phyloP scores from a whole-genome alignment of 768 basidiomycete species.

The Termitomyces sp. region DNA sequence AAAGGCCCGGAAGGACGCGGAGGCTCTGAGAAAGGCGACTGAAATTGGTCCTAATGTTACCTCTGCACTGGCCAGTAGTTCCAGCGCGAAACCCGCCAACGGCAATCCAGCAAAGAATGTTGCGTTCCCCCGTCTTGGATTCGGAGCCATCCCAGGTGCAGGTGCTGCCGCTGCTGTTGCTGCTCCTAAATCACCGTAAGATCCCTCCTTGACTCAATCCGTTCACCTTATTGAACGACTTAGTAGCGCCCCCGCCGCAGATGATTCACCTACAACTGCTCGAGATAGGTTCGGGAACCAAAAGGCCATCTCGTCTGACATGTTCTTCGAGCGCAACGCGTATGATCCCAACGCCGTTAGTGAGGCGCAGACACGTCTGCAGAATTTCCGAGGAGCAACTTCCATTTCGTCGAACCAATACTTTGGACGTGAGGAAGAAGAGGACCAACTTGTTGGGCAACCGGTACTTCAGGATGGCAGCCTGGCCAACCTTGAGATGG shows the following conservation, averaged over 20 bases:
- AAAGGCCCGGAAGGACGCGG: constrained; percentile 58
- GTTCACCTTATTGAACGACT: background rate
- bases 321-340: constrained; percentile 88
- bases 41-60: constrained; percentile 33
- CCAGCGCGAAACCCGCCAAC: constrained; percentile 13
- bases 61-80: constrained; percentile 17
- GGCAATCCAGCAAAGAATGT: constrained; percentile 22
- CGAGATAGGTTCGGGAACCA: constrained; percentile 89
- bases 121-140: constrained; percentile 72
- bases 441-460: constrained; percentile 39
- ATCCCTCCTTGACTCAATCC: background rate
- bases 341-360: constrained; percentile 70
- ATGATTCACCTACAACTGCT: constrained; percentile 72
- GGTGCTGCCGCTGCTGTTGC: constrained; percentile 48
- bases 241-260: constrained; percentile 26
- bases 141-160: constrained; percentile 73
- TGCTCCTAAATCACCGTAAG: constrained; percentile 13
- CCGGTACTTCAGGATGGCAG: constrained; percentile 37
- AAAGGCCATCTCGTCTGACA: constrained; percentile 96
- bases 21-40: constrained; percentile 35
- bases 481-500: constrained; percentile 49
- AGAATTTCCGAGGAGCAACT: constrained; percentile 85
- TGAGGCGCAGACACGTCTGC: constrained; percentile 80
- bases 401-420: constrained; percentile 95
- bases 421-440: constrained; percentile 89